Percentiles rank a stretch among this genome's conserved stretches.
Conservation (phyloP, 176 grass and related monocot genomes). For the Eremochloa ophiuroides region DNA sequence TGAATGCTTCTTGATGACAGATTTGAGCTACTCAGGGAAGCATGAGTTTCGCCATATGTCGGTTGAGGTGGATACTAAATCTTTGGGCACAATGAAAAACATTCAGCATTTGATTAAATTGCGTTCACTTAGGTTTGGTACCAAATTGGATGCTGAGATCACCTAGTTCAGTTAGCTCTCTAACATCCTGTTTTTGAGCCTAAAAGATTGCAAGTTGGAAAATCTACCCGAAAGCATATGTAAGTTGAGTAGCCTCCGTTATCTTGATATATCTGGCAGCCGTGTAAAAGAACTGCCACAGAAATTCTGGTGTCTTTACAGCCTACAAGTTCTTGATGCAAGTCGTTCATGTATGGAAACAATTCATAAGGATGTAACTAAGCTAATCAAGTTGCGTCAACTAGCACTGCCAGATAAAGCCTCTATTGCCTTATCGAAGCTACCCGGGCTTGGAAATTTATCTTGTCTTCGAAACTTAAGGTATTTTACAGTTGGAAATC, state of each 20-base stretch:
- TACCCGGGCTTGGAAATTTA: constrained; percentile 34
- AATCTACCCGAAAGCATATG: constrained; percentile 21
- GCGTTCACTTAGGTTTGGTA: not conserved
- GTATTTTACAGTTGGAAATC: not conserved
- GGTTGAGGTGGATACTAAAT: not conserved
- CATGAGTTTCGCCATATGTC: constrained; percentile 14
- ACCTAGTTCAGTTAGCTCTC: not conserved
- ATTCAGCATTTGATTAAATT: not conserved
- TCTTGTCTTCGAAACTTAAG: constrained; percentile 26
- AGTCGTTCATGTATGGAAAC: not conserved
- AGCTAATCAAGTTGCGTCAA: not conserved
- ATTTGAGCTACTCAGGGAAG: not conserved
- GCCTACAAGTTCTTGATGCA: constrained; percentile 11
- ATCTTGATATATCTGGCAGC: constrained; percentile 10
- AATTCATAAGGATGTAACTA: not conserved
- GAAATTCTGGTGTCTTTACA: constrained; percentile 16
- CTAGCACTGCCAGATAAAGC: not conserved
- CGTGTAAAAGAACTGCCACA: not conserved
- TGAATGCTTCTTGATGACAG: not conserved
- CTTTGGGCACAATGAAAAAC: not conserved
- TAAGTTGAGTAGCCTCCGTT: constrained; percentile 11
- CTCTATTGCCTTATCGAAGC: not conserved
- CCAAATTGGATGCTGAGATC: not conserved
- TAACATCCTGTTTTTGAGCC: constrained; percentile 17
- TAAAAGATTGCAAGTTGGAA: not conserved